Evolutionary conservation across 2,329 filamentous ascomycete genomes (phyloP).

Genomic region (Venturiaceae sp.): DNA sequence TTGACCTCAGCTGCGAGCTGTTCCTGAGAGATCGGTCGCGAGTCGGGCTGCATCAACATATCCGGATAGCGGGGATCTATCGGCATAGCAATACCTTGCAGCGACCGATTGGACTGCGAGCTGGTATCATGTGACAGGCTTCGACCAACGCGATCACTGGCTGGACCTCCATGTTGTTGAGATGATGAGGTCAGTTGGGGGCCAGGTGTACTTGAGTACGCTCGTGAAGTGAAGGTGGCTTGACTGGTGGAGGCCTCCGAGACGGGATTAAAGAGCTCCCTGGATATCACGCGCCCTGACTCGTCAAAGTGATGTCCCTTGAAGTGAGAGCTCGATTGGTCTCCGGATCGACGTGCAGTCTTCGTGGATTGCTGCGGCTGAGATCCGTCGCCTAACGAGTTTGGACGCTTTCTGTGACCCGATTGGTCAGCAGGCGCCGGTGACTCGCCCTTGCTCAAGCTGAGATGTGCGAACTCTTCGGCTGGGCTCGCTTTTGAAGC

Average conservation of each 20-base stretch:
- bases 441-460: not conserved
- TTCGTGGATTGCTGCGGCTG: not conserved
- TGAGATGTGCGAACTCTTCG: not conserved
- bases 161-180: not conserved
- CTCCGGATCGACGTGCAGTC: not conserved
- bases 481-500: not conserved
- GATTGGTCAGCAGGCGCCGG: not conserved
- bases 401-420: not conserved
- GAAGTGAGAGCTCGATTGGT: not conserved
- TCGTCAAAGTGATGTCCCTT: not conserved
- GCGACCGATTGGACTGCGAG: not conserved
- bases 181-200: not conserved
- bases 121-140: not conserved
- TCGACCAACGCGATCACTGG: not conserved
- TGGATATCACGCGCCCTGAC: not conserved
- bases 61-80: slow-evolving; percentile 15
- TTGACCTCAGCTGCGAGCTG: slow-evolving; percentile 76
- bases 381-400: not conserved
- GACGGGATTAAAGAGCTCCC: not conserved
- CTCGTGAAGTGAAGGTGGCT: not conserved
- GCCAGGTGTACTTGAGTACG: not conserved
- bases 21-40: slow-evolving; percentile 62
- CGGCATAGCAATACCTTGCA: slow-evolving; percentile 2
- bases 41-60: slow-evolving; percentile 49
- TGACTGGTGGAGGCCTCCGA: not conserved